A percentile compares a stretch with the other conserved stretches of the same genome.
Conservation (phyloP, 345 rosid species). For the Lepidium sativum region DNA sequence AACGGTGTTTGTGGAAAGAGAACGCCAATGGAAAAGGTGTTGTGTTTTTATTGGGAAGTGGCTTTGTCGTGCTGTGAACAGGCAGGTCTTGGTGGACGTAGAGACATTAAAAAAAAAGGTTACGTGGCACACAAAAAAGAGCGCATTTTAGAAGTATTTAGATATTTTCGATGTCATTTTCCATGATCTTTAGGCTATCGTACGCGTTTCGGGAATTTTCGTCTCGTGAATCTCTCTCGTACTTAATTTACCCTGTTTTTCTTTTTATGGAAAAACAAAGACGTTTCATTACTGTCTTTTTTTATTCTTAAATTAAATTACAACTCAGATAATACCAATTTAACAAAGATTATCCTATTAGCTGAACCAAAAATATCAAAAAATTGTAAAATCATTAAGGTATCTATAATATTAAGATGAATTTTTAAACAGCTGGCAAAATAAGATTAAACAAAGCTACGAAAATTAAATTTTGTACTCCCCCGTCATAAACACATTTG, state of each 20-base stretch:
- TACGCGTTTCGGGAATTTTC: slow-evolving; percentile 20
- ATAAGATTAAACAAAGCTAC: not conserved
- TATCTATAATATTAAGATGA: too few species aligned
- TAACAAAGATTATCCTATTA: not conserved
- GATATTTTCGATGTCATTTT: not conserved
- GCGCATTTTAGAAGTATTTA: slow-evolving; percentile 23
- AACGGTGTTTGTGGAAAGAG: slow-evolving; percentile 37
- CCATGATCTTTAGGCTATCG: slow-evolving; percentile 1
- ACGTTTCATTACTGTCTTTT: slow-evolving; percentile 18
- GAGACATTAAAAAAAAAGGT: slow-evolving; percentile 1
- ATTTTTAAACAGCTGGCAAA: not conserved
- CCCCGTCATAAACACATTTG: not conserved
- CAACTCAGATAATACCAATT: not conserved
- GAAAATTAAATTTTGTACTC: not conserved
- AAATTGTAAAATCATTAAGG: not conserved
- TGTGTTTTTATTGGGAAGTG: slow-evolving; percentile 55
- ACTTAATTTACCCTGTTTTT: slow-evolving; percentile 20
- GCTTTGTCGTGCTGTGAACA: slow-evolving; percentile 70
- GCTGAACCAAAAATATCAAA: not conserved
- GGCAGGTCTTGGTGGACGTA: slow-evolving; percentile 51
- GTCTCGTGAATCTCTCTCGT: slow-evolving; percentile 20
- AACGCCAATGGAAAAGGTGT: slow-evolving; percentile 48
- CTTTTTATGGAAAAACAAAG: slow-evolving; percentile 25
- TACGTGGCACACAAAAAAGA: slow-evolving; percentile 15
- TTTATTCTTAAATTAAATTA: not conserved